These are phyloP conservation scores for Rhizopogon rudus DNA, from an alignment of 768 basidiomycete species.

Conservation along the genomic window DNA sequence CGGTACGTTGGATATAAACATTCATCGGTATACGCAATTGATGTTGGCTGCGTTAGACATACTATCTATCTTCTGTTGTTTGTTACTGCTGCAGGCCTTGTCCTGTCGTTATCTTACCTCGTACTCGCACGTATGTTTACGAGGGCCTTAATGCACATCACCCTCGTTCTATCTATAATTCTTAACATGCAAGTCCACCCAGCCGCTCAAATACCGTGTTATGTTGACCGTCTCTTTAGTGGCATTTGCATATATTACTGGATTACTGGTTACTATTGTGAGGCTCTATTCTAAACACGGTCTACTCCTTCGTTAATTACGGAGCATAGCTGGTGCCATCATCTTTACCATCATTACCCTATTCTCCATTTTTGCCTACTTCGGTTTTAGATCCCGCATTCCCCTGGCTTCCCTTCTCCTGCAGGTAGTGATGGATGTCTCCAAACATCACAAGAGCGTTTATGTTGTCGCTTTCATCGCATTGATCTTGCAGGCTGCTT, in stretches of 20 bases:
- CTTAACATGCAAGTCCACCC: slow-evolving; percentile 53
- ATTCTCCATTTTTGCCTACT: slow-evolving; percentile 71
- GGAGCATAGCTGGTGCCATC: slow-evolving; percentile 65
- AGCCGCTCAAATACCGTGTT: background rate
- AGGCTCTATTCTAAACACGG: slow-evolving; percentile 21
- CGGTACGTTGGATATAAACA: slow-evolving; percentile 33
- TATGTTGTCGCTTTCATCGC: slow-evolving; percentile 73
- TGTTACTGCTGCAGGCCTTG: slow-evolving; percentile 60
- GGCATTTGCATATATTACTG: slow-evolving; percentile 74
- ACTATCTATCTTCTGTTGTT: slow-evolving; percentile 75
- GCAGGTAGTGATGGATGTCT: slow-evolving; percentile 80
- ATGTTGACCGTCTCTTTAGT: slow-evolving; percentile 28
- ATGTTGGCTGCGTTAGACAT: slow-evolving; percentile 36
- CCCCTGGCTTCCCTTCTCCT: slow-evolving; percentile 75
- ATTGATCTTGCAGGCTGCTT: slow-evolving; percentile 63
- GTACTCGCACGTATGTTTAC: slow-evolving; percentile 71
- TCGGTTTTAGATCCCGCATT: slow-evolving; percentile 65
- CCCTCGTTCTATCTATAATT: slow-evolving; percentile 55
- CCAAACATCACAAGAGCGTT: slow-evolving; percentile 78
- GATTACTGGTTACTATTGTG: slow-evolving; percentile 66
- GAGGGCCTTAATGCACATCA: slow-evolving; percentile 71
- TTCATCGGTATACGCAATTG: background rate
- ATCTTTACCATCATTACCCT: slow-evolving; percentile 80
- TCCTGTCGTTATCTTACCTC: slow-evolving; percentile 64
- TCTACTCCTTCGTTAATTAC: slow-evolving; percentile 7